Evolutionary conservation across 192 early-diverging fungal genomes (phyloP), one percentile per base, ranked within the genome.

Genomic region (Coemansia sp.): DNA sequence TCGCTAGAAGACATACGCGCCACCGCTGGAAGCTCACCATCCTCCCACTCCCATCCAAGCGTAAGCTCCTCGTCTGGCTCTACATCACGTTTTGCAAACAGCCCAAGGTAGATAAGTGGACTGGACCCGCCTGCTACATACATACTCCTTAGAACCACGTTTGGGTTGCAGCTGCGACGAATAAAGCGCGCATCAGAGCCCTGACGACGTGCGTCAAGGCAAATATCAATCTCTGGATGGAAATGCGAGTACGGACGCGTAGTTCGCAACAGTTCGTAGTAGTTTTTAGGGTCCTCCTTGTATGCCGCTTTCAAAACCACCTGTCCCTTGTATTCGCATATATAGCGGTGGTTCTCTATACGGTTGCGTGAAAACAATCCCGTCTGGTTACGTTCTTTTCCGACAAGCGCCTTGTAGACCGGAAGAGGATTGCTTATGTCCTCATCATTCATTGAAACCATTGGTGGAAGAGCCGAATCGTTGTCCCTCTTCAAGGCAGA

Each of bases 241-340:
- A 90, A 90, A 21, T 88, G 80, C 18, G 89, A 85, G 70, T 88
- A 85, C 26, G 87, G 87, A 32, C 84, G 76, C 1, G 88, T 85
- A 7, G 88, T 88, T 4, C 88, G 85, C 55, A 93, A 54, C 19
- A 89, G 76, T 41, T 82, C 78, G 68, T 89, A 93, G 41, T 90
- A 80, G 71, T 91, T 91, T 61, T 78, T 82, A 9, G 87, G 83
- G 19, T 89, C 85, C 36, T 82, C 71, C 63, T 89, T 88, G 78
- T 90, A 90, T 16, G 76, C 82, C 6, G 87, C 86, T 48, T 91
- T 90, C 11, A 92, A 72, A 0, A 84, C 65, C 13, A 92, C 80
- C 45, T 89, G 86, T 12, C 95, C 95, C 48, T 88, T 88, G 70
- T 91, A 92, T 58, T 95, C 90, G 73, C 88, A 84, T 52, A 97